Conservation (phyloP, 768 basidiomycete species). For the Xerocomellus intermedius region DNA sequence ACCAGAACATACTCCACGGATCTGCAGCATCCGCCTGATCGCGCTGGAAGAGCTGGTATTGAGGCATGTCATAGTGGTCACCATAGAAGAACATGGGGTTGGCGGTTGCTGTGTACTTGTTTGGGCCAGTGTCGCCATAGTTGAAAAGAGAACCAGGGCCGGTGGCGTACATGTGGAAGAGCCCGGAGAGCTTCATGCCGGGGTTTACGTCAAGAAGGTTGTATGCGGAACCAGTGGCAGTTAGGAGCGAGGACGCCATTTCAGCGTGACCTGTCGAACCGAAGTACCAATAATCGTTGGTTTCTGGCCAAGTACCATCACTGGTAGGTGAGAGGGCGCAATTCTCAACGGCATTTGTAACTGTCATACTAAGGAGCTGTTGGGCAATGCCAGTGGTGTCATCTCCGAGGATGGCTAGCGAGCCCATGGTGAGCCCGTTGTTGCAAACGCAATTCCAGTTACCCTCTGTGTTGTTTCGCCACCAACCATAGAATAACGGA, state of each 20-base stretch:
- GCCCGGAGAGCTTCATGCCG: conserved; percentile 68
- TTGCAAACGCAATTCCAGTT: conserved; percentile 99
- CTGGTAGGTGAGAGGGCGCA: conserved; percentile 61
- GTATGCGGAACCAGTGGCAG: conserved; percentile 84
- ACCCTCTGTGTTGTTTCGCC: conserved; percentile 67
- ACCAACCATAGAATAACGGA: conserved; percentile 62
- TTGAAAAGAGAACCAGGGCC: conserved; percentile 87
- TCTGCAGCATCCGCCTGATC: conserved; percentile 82
- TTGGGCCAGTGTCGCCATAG: conserved; percentile 63
- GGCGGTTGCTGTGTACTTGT: conserved; percentile 94
- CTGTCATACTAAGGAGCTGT: conserved; percentile 62
- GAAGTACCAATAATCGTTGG: conserved; percentile 94
- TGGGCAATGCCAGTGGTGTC: conserved; percentile 72
- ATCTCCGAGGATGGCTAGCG: conserved; percentile 87
- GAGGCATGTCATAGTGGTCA: conserved; percentile 62
- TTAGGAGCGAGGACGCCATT: conserved; percentile 75
- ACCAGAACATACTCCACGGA: conserved; percentile 93
- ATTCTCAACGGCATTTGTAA: conserved; percentile 73
- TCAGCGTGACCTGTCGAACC: conserved; percentile 91
- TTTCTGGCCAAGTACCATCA: conserved; percentile 94
- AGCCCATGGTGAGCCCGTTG: conserved; percentile 81
- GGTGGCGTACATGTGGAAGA: conserved; percentile 86
- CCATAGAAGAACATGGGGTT: conserved; percentile 84
- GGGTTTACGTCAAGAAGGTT: conserved; percentile 69
- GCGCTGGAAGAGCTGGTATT: conserved; percentile 86